Evolutionary conservation across 2,329 filamentous ascomycete species (phyloP).

Genomic region (Cladosporium sp.): DNA sequence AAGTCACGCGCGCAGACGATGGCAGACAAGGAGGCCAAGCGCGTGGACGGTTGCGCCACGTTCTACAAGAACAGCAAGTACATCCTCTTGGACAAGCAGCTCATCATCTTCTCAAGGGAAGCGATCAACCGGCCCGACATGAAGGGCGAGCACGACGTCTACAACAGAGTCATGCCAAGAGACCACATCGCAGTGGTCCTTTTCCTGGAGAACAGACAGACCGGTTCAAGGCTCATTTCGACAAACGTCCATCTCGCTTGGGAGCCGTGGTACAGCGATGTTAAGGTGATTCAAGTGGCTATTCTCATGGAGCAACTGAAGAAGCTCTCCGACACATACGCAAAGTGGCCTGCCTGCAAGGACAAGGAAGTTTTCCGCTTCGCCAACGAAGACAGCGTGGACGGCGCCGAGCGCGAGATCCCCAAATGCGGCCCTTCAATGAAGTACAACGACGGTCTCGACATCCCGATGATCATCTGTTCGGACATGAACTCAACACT

Average conservation of each 20-base stretch:
- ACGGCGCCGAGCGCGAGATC: slow-evolving; percentile 45
- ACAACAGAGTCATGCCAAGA: slow-evolving; percentile 97
- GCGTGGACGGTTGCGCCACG: slow-evolving; percentile 92
- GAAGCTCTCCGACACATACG: slow-evolving; percentile 78
- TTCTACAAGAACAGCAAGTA: slow-evolving; percentile 97
- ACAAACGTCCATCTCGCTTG: slow-evolving; percentile 93
- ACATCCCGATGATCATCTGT: slow-evolving; percentile 85
- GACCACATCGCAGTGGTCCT: slow-evolving; percentile 92
- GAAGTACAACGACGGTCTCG: slow-evolving; percentile 77
- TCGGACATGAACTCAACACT: slow-evolving; percentile 92
- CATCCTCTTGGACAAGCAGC: slow-evolving; percentile 85
- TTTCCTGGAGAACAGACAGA: slow-evolving; percentile 86
- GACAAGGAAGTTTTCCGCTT: slow-evolving; percentile 50
- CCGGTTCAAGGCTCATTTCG: slow-evolving; percentile 85
- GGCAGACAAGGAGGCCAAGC: slow-evolving; percentile 77
- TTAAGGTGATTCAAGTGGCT: slow-evolving; percentile 93
- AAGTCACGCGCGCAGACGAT: slow-evolving; percentile 88
- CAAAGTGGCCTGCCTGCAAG: slow-evolving; percentile 69
- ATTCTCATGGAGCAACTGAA: slow-evolving; percentile 90
- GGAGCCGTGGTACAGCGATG: slow-evolving; percentile 85
- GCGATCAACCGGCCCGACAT: slow-evolving; percentile 94
- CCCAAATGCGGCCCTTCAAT: slow-evolving; percentile 67
- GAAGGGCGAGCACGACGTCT: slow-evolving; percentile 95
- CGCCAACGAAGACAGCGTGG: slow-evolving; percentile 42
- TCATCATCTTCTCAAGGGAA: slow-evolving; percentile 85